Conservation (phyloP, 1,139 yeast genomes). For the Wickerhamomyces sp. region DNA sequence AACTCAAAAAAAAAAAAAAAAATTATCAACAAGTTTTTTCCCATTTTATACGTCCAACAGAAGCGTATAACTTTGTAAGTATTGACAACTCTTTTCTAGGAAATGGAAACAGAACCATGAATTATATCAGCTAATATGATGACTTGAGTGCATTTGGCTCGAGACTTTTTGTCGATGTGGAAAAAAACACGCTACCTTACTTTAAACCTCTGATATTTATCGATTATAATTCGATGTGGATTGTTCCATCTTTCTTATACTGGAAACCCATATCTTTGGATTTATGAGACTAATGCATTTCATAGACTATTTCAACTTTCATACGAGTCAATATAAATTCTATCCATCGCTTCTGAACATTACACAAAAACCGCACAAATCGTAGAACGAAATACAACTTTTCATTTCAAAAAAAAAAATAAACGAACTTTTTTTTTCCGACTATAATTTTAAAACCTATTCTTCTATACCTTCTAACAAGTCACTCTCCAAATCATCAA, state of each 20-base stretch:
- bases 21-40: too few species aligned
- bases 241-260: background rate
- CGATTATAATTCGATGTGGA: too few species aligned
- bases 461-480: conserved; percentile 31
- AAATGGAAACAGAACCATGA: too few species aligned
- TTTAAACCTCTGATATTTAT: conserved; percentile 17
- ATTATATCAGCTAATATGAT: too few species aligned
- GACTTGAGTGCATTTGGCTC: conserved; percentile 84
- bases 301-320: conserved; percentile 8
- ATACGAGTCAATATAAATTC: conserved; percentile 14
- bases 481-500: conserved; percentile 48
- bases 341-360: background rate
- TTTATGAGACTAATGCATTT: conserved; percentile 2
- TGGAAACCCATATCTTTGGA: background rate
- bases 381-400: background rate
- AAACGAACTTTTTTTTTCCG: background rate
- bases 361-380: background rate
- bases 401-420: background rate
- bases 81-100: too few species aligned
- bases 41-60: too few species aligned
- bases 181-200: conserved; percentile 61
- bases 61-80: too few species aligned
- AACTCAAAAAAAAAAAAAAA: too few species aligned
- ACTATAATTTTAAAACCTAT: too few species aligned
- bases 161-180: conserved; percentile 89